A percentile compares a stretch with the other conserved stretches of the same genome.
phyloP scores from a whole-genome alignment of 2,329 filamentous ascomycete genomes.

The Fusarium decemcellulare region DNA sequence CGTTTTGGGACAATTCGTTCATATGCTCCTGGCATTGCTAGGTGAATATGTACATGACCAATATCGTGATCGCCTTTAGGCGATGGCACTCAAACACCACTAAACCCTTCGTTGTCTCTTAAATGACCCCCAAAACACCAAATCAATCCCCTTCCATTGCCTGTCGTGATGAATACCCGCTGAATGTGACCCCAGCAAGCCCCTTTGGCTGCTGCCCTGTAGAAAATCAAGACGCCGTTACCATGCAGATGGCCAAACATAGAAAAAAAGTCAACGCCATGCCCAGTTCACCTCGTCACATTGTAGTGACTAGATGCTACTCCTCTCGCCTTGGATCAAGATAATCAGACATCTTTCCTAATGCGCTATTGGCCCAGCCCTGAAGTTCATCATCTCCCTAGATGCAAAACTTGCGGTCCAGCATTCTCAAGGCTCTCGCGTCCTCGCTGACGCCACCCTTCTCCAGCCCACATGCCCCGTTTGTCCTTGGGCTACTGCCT shows the following conservation, averaged over 20 bases:
- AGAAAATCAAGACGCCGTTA: slow-evolving; percentile 44
- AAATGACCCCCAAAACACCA: slow-evolving; percentile 35
- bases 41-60: slow-evolving; percentile 37
- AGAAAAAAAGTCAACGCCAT: slow-evolving; percentile 32
- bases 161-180: slow-evolving; percentile 40
- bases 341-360: not conserved
- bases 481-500: slow-evolving; percentile 55
- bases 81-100: slow-evolving; percentile 33
- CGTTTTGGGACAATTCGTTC: slow-evolving; percentile 15
- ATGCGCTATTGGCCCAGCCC: not conserved
- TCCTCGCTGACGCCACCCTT: slow-evolving; percentile 71
- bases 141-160: slow-evolving; percentile 28
- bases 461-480: slow-evolving; percentile 46
- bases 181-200: slow-evolving; percentile 42
- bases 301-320: not conserved
- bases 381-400: slow-evolving; percentile 27
- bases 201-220: slow-evolving; percentile 37
- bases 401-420: slow-evolving; percentile 71
- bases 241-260: slow-evolving; percentile 42
- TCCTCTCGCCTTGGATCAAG: not conserved
- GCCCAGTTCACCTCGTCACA: slow-evolving; percentile 16
- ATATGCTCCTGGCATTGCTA: slow-evolving; percentile 33
- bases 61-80: slow-evolving; percentile 8
- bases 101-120: slow-evolving; percentile 17
- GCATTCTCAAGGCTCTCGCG: slow-evolving; percentile 73